These are phyloP conservation scores for Gymnopus androsaceus DNA, from an alignment of 1,284 basidiomycete species.

Conservation along the genomic window DNA sequence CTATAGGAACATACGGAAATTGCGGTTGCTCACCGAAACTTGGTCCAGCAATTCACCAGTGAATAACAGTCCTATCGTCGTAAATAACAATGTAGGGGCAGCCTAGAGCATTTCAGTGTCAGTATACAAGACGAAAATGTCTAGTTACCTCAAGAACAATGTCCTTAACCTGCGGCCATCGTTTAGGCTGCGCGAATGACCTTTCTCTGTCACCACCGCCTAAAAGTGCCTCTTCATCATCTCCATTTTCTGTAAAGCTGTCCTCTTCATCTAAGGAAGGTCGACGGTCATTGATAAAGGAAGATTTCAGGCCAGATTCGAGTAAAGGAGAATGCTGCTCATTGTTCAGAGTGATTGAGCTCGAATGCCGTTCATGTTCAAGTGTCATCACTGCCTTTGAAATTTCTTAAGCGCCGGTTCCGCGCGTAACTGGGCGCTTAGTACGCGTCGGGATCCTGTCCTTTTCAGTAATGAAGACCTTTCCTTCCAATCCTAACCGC, in stretches of 20 bases:
- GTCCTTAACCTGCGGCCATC: slow-evolving; percentile 55
- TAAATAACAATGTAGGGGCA: slow-evolving; percentile 71
- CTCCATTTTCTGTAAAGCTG: slow-evolving; percentile 2
- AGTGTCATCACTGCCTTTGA: no score
- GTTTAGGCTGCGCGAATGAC: not conserved
- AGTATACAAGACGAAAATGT: not conserved
- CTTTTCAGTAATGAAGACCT: no score
- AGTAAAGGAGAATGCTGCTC: not conserved
- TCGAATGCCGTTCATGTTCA: slow-evolving; percentile 13
- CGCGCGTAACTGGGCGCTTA: no score
- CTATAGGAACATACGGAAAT: slow-evolving; percentile 1
- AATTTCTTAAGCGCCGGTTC: no score
- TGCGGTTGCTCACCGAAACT: slow-evolving; percentile 64
- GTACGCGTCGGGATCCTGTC: no score
- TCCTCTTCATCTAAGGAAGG: slow-evolving; percentile 9
- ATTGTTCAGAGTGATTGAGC: slow-evolving; percentile 1
- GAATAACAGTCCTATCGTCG: slow-evolving; percentile 76
- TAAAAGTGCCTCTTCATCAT: slow-evolving; percentile 19
- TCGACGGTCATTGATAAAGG: slow-evolving; percentile 2
- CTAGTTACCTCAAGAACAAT: slow-evolving; percentile 66
- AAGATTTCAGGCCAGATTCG: slow-evolving; percentile 3
- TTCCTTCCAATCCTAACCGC: no score
- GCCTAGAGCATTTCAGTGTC: slow-evolving; percentile 44
- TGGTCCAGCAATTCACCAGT: slow-evolving; percentile 88
- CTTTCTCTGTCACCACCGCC: not conserved